Evolutionary conservation across 495 filamentous ascomycete genomes (phyloP), one percentile per base, ranked within the genome.

Genomic region (Penicillium odoratum): DNA sequence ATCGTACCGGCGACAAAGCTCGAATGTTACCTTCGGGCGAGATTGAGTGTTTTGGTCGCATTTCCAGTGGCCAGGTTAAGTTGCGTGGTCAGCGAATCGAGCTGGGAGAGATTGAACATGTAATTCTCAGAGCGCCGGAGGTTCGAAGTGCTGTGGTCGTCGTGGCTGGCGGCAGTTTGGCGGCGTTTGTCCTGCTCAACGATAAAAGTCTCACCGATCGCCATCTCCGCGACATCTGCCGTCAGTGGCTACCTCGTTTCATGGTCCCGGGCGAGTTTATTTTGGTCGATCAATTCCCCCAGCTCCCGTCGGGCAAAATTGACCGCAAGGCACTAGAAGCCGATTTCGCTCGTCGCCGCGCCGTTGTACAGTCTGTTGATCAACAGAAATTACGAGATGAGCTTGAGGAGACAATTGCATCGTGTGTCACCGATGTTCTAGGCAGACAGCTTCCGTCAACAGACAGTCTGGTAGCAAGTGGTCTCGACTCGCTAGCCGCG

Each of bases 1-100:
- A 96, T 70, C 81, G 89, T 28, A 97, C 92, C 1, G 92, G 92
- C 5, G 92, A 97, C 66, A 90, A 87, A 62, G 92, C 88, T 0
- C 76, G 84, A 18, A 81, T 94, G 40, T 70, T 83, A 9, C 68
- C 77, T 0, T 78, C 85, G 48, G 90, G 91, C 0, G 80, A 79
- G 0, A 78, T 96, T n/a, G 89, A 95, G 64, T 93, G 87, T 65
- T 78, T 92, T 25, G 92, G 92, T 0, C 84, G 92, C 26, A 87
- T 96, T 18, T 75, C 79, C 7, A 80, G 81, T 18, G 89, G 89
- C 3, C 91, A 96, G 66, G 83, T 96, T 15, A 96, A 96, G 64
- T 73, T 96, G 6, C 79, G 89, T 25, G 91, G 91, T 3, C 91
- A 93, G 66, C 76, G 91, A 47, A 78, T 96, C 29, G 91, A 96